phyloP scores from a whole-genome alignment of 495 filamentous ascomycete species.

The Xylaria longipes region DNA sequence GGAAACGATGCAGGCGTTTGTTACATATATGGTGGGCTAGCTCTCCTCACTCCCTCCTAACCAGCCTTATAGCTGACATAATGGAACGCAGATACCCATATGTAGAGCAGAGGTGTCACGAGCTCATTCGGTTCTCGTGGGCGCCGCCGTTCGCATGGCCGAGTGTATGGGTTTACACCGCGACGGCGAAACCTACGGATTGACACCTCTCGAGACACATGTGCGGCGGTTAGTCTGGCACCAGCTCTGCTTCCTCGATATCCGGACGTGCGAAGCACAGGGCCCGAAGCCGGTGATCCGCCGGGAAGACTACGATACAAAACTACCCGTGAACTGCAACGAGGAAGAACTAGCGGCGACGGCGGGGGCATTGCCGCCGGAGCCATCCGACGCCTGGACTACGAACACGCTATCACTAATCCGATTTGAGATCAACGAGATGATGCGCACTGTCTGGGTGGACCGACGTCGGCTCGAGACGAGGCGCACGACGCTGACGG shows the following conservation, averaged over 20 bases:
- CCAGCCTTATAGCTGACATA: constrained; percentile 24
- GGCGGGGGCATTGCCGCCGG: constrained; percentile 40
- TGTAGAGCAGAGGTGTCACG: constrained; percentile 73
- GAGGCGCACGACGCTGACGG: constrained; percentile 62
- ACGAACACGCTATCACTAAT: constrained; percentile 69
- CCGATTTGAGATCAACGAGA: constrained; percentile 75
- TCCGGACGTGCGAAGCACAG: constrained; percentile 76
- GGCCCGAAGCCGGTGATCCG: constrained; percentile 72
- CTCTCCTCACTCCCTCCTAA: not conserved
- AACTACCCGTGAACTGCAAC: constrained; percentile 69
- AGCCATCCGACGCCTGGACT: constrained; percentile 64
- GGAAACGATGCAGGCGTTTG: constrained; percentile 75
- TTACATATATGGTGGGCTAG: constrained; percentile 69
- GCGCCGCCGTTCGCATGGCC: constrained; percentile 72
- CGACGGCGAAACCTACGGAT: constrained; percentile 68
- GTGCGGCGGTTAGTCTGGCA: constrained; percentile 80
- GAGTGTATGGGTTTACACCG: constrained; percentile 80
- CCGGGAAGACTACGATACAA: constrained; percentile 73
- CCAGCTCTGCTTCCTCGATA: constrained; percentile 75
- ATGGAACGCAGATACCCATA: constrained; percentile 62
- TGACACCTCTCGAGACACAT: constrained; percentile 71
- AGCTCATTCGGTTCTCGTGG: constrained; percentile 72
- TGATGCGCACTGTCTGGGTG: constrained; percentile 69
- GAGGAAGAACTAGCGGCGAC: constrained; percentile 61
- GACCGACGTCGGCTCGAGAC: constrained; percentile 67